These are phyloP conservation scores for Calocera viscosa DNA, from an alignment of 768 basidiomycete species.

Conservation along the genomic window DNA sequence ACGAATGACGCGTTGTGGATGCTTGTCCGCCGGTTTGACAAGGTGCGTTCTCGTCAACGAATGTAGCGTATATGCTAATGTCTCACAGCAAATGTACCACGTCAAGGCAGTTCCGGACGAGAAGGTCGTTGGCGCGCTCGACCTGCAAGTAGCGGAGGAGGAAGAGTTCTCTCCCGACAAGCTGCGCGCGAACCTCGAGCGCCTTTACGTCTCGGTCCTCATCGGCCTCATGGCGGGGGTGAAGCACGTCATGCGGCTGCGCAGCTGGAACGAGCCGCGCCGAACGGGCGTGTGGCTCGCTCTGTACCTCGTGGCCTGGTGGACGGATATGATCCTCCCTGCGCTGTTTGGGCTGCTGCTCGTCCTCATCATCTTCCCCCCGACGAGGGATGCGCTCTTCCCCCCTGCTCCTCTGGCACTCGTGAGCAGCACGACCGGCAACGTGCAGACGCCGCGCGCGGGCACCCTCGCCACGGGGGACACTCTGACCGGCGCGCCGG, in stretches of 20 bases:
- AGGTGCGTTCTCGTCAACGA: slow-evolving; percentile 22
- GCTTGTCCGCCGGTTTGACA: slow-evolving; percentile 33
- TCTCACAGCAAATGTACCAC: slow-evolving; percentile 30
- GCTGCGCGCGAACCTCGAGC: slow-evolving; percentile 31
- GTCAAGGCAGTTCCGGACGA: slow-evolving; percentile 26
- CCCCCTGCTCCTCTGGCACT: slow-evolving; percentile 29
- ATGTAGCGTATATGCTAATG: background rate
- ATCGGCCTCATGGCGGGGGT: slow-evolving; percentile 25
- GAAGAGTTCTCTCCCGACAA: slow-evolving; percentile 37
- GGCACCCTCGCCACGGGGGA: slow-evolving; percentile 26
- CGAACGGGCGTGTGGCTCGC: slow-evolving; percentile 26
- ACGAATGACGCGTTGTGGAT: slow-evolving; percentile 32
- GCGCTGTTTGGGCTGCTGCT: slow-evolving; percentile 26
- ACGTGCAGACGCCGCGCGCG: slow-evolving; percentile 28
- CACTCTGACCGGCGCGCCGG: slow-evolving; percentile 28
- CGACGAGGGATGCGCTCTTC: slow-evolving; percentile 28
- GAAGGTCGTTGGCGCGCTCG: slow-evolving; percentile 26
- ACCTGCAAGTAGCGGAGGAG: slow-evolving; percentile 30
- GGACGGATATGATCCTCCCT: slow-evolving; percentile 28
- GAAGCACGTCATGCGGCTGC: slow-evolving; percentile 31
- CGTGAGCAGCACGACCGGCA: slow-evolving; percentile 25
- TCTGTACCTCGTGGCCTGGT: slow-evolving; percentile 33
- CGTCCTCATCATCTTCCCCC: slow-evolving; percentile 31
- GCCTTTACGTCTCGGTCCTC: slow-evolving; percentile 32
- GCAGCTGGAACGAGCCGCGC: slow-evolving; percentile 33